Evolutionary conservation across 2,329 filamentous ascomycete genomes (phyloP), one percentile per base, ranked within the genome.

Genomic region (Dothideomycetidae sp.): DNA sequence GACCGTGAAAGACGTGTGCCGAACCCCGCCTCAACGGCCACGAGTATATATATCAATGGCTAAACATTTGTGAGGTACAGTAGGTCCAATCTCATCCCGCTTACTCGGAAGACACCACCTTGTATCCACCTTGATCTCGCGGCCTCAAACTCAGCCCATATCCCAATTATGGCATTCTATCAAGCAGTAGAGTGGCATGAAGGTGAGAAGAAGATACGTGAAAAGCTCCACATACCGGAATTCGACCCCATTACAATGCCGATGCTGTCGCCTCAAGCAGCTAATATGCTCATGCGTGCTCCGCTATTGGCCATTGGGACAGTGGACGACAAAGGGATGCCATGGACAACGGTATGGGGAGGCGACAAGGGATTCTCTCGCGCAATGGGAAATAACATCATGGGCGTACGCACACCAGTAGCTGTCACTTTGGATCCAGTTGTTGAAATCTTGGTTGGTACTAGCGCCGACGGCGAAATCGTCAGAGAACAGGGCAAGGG

Each of bases 281-380:
- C 65, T 1, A 61, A 66, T 44, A 68, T 81, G 43, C 64, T 85
- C 3, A 63, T 68, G 35, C 59, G 60, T 11, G 75, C 73, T 1
- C 75, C 81, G 1, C 63, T 90, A 5, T 62, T 90, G 10, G 81
- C 81, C 0, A 58, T 92, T 12, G 83, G 83, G 1, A 72, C 80
- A 0, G 58, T 86, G 1, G 82, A 90, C 50, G 55, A 59, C 2
- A 50, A 73, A 13, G 68, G 69, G 2, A 62, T 71, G 13, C 81
- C 80, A 1, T 92, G 83, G 83, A 79, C 78, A 11, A 79, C 79
- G 0, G 44, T 92, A 5, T 80, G 79, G 73, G 81, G 81, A n/a
- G 83, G 83, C 11, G 63, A 76, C 41, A 57, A 68, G 1, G 80
- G 79, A 0, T 81, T 88, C 46, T 72, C 74, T 0, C 63, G 68